Evolutionary conservation across 139 green algal genomes (phyloP).

Genomic region (Closterium sp.): DNA sequence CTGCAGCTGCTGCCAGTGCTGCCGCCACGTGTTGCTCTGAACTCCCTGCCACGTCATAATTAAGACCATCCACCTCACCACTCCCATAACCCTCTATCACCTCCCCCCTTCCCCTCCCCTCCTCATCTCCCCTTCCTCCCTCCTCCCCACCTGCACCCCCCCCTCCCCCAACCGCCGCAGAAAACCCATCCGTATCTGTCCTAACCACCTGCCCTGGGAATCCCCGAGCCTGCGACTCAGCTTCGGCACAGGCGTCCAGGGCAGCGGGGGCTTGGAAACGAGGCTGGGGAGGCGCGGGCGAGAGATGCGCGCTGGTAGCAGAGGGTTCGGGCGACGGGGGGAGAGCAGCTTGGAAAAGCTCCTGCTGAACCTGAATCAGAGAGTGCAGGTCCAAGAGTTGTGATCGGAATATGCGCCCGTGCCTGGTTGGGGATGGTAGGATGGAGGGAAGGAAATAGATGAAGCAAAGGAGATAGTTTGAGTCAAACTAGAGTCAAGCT

Average conservation of each 20-base stretch:
- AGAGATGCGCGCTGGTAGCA: background rate
- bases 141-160: background rate
- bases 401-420: background rate
- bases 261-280: background rate
- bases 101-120: background rate
- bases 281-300: no score
- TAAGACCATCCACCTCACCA: no score
- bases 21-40: no score
- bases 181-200: background rate
- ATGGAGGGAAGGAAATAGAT: no score
- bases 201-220: background rate
- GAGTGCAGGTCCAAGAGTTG: background rate
- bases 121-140: background rate
- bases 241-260: background rate
- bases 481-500: no score
- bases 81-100: no score
- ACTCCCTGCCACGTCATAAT: no score
- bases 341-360: background rate
- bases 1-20: no score
- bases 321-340: background rate
- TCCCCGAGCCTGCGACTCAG: background rate
- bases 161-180: background rate
- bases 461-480: no score
- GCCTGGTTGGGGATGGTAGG: no score
- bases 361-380: background rate